phyloP scores from a whole-genome alignment of 352 stramenopile species.

The Aphanomyces euteiches region DNA sequence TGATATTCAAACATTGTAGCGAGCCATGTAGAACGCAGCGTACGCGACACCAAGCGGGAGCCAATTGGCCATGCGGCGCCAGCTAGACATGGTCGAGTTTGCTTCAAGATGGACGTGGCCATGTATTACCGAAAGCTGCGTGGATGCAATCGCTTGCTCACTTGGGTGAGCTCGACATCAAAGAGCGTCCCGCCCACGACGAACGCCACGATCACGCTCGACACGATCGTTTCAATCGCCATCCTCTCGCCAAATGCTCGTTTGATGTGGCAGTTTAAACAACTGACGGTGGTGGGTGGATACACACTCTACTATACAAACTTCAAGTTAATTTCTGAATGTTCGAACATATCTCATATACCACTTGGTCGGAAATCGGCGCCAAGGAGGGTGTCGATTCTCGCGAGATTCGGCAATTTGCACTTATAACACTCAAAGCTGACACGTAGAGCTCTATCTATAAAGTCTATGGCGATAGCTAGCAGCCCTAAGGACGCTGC shows the following conservation, averaged over 20 bases:
- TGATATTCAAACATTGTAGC: constrained; percentile 42
- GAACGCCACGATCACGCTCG: constrained; percentile 53
- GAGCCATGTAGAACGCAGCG: constrained; percentile 75
- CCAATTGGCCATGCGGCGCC: constrained; percentile 67
- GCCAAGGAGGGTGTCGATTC: no score
- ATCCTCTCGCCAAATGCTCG: constrained; percentile 30
- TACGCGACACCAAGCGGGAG: constrained; percentile 74
- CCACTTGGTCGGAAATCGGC: not conserved
- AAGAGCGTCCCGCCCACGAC: constrained; percentile 53
- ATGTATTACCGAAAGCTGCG: constrained; percentile 45
- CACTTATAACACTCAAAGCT: no score
- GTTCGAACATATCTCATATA: not conserved
- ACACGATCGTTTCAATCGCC: constrained; percentile 47
- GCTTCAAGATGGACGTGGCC: not conserved
- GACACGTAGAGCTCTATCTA: no score
- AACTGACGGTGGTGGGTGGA: not conserved
- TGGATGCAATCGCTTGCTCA: constrained; percentile 53
- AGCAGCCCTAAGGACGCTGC: no score
- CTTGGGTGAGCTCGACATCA: constrained; percentile 58
- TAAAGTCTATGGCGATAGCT: no score
- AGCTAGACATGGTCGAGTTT: constrained; percentile 33
- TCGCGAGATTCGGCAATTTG: no score
- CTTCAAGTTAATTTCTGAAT: not conserved
- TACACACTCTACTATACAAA: constrained; percentile 9
- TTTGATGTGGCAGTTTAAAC: not conserved